Conservation (phyloP, 768 basidiomycete genomes). For the Peribolospora baueri region DNA sequence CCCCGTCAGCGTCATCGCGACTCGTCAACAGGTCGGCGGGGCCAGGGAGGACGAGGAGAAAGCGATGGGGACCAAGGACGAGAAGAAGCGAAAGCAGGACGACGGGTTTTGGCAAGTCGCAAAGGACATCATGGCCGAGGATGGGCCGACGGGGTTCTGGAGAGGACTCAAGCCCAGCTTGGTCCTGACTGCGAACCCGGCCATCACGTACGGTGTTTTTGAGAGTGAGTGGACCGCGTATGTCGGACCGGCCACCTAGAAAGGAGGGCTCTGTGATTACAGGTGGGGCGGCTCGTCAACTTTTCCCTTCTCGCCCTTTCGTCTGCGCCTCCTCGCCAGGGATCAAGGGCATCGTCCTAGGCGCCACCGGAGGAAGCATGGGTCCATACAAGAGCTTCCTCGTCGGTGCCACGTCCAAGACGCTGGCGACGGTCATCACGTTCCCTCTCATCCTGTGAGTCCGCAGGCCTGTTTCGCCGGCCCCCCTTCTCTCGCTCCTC, state of each 20-base stretch:
- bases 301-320: no score
- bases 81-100: slow-evolving; percentile 55
- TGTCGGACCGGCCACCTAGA: no score
- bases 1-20: slow-evolving; percentile 90
- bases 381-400: slow-evolving; percentile 54
- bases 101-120: slow-evolving; percentile 15
- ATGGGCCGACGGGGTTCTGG: slow-evolving; percentile 46
- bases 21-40: slow-evolving; percentile 68
- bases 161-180: slow-evolving; percentile 72
- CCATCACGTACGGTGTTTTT: slow-evolving; percentile 48
- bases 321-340: slow-evolving; percentile 38
- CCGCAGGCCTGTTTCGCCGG: not conserved
- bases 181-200: slow-evolving; percentile 90
- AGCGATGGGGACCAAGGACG: slow-evolving; percentile 6
- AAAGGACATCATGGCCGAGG: slow-evolving; percentile 11
- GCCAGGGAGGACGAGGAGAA: slow-evolving; percentile 5
- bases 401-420: slow-evolving; percentile 82
- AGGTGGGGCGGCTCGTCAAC: no score
- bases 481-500: no score
- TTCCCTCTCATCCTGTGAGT: slow-evolving; percentile 20
- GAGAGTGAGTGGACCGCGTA: no score
- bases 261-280: no score
- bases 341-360: slow-evolving; percentile 46
- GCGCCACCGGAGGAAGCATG: slow-evolving; percentile 31
- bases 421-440: slow-evolving; percentile 68